These are phyloP conservation scores for Fusarium sp. DNA, from an alignment of 2,329 filamentous ascomycete species.

Conservation along the genomic window DNA sequence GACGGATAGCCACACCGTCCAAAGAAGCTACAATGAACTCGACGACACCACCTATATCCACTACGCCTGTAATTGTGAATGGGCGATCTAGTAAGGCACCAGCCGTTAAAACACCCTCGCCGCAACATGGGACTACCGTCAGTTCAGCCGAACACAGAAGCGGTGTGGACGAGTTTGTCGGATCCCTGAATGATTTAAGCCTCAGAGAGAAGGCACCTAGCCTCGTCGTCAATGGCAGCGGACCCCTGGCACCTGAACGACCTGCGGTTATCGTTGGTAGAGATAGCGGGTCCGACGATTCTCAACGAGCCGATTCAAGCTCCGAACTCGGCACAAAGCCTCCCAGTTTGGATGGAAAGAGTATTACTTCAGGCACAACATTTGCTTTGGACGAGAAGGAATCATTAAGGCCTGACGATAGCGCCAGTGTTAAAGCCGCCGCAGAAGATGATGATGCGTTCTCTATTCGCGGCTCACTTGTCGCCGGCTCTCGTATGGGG, in stretches of 20 bases:
- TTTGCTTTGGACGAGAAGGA: slow-evolving; percentile 98
- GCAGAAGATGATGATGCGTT: slow-evolving; percentile 91
- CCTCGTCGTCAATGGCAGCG: slow-evolving; percentile 63
- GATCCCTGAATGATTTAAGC: slow-evolving; percentile 47
- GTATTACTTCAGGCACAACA: slow-evolving; percentile 91
- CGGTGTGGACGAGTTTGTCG: slow-evolving; percentile 44
- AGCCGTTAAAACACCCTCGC: slow-evolving; percentile 26
- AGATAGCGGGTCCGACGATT: slow-evolving; percentile 65
- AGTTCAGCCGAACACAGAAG: slow-evolving; percentile 29
- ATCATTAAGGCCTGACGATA: slow-evolving; percentile 92
- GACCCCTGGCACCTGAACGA: slow-evolving; percentile 53
- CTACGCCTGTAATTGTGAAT: slow-evolving; percentile 45
- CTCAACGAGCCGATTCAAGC: slow-evolving; percentile 69
- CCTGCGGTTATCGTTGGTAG: slow-evolving; percentile 50
- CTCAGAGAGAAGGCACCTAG: slow-evolving; percentile 50
- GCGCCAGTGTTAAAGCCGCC: slow-evolving; percentile 87
- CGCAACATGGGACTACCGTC: slow-evolving; percentile 30
- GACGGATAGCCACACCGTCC: slow-evolving; percentile 40
- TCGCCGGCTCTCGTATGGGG: slow-evolving; percentile 80
- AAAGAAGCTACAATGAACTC: slow-evolving; percentile 41
- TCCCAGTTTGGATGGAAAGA: slow-evolving; percentile 92
- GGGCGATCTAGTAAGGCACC: slow-evolving; percentile 40
- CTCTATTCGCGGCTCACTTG: slow-evolving; percentile 79
- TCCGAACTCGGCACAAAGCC: slow-evolving; percentile 81
- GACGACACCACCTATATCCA: slow-evolving; percentile 28